Evolutionary conservation across 116 monocot genomes (phyloP).

Genomic region (Papilionanthe hybrid): DNA sequence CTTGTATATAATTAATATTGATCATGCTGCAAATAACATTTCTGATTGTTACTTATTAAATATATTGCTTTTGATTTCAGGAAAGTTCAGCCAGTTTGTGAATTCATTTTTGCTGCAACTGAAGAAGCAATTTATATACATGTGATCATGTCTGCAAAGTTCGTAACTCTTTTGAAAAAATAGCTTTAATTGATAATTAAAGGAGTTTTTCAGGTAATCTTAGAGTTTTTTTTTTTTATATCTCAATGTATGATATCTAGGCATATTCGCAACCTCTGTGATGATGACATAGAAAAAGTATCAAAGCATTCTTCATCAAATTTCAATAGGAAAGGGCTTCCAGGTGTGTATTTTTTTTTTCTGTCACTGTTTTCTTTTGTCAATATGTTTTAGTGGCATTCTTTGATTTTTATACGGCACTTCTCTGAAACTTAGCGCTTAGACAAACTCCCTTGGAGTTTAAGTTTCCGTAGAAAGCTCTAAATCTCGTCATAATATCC

Average conservation of each 20-base stretch:
- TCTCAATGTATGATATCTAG: constrained; percentile 23
- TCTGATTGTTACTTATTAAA: no score
- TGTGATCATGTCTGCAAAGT: constrained; percentile 79
- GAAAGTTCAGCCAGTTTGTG: constrained; percentile 63
- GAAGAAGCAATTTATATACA: constrained; percentile 92
- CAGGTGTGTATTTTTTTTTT: constrained; percentile 39
- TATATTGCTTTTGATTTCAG: constrained; percentile 29
- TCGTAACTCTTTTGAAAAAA: constrained; percentile 10
- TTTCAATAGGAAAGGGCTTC: constrained; percentile 53
- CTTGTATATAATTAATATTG: no score
- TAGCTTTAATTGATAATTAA: constrained; percentile 13
- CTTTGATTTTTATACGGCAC: background rate
- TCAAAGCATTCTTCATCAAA: constrained; percentile 33
- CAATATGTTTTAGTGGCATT: background rate
- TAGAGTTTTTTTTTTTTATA: background rate
- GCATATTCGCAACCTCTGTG: constrained; percentile 67
- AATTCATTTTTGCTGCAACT: constrained; percentile 80
- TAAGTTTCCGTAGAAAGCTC: no score
- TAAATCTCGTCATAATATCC: background rate
- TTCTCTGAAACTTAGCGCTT: background rate
- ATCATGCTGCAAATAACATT: no score
- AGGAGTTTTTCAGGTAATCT: background rate
- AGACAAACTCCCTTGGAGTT: background rate
- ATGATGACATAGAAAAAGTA: constrained; percentile 74
- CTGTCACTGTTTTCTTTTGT: background rate